Base-by-base conservation (phyloP, 441 rosid species). In the Viola pubescens region DNA sequence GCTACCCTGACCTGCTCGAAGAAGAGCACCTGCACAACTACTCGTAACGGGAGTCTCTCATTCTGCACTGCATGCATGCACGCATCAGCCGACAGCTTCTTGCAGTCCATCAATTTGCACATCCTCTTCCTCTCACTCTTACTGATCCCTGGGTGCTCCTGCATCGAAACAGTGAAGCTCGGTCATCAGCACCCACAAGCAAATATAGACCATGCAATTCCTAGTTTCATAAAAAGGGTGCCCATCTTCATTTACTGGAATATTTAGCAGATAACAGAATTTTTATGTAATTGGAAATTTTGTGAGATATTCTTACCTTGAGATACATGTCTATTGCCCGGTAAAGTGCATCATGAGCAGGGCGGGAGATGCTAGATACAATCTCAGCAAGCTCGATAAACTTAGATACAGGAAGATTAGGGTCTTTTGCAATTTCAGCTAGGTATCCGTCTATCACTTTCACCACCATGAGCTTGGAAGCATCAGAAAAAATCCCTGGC, bases 51-150 rank as follows among this genome's bases (percentile, higher is more conserved):
- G 6, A 90, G 94, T 65, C 95, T 67, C 69, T 88, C 96, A 8
- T 91, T 91, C 63, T 91, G 96, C 67, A 87, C 94, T 0, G 88
- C 97, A 12, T 91, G 97, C 85, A 81, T 73, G 66, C 91, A 84
- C 3, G 97, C 94, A 16, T 91, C 94, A 4, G 72, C 83, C 0
- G 97, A 88, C n/a, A 91, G 81, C 67, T 91, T 91, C 72, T 81
- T 65, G 73, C 97, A 91, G 68, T 91, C 96, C 95, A 90, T 88
- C 63, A 90, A 65, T 67, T 77, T 84, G 80, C 97, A 90, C 68
- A 90, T 79, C 69, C 71, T 79, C 81, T 84, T 88, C 77, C 88
- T 85, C 60, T 85, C 94, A 47, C 83, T 66, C 76, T 89, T 89
- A 78, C 79, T 78, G 64, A 86, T 82, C 37, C 74, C 79, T 2